Conservation (phyloP, 225 moss, liverwort and hornwort genomes). For the Lunularia cruciata region DNA sequence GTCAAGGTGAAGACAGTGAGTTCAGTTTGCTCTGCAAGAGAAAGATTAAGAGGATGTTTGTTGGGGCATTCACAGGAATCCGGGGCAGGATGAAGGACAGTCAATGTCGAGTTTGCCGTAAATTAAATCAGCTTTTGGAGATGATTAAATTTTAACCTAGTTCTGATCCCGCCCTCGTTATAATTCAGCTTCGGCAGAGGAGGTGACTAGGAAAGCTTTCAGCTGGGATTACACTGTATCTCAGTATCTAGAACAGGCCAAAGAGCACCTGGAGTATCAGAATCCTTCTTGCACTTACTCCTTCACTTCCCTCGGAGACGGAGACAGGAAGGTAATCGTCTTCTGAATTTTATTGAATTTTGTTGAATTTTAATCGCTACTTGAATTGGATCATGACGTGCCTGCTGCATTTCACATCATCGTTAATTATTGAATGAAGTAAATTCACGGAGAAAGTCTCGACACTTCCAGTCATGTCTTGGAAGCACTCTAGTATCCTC, state of each 20-base stretch:
- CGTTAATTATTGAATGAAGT: too few species aligned
- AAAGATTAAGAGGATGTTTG: too few species aligned
- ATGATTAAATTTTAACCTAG: neutral
- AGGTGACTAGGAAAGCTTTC: constrained; percentile 40
- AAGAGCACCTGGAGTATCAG: constrained; percentile 48
- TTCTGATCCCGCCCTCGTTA: neutral
- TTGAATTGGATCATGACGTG: too few species aligned
- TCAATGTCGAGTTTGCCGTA: too few species aligned
- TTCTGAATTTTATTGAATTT: too few species aligned
- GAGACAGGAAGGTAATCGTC: constrained; percentile 59
- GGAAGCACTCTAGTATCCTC: too few species aligned
- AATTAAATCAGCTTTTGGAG: neutral
- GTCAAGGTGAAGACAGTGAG: constrained; percentile 21
- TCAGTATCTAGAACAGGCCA: constrained; percentile 59
- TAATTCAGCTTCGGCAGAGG: constrained; percentile 39
- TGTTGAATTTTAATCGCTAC: too few species aligned
- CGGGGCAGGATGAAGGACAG: too few species aligned
- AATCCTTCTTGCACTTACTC: constrained; percentile 50
- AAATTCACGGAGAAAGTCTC: too few species aligned
- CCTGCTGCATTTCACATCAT: too few species aligned
- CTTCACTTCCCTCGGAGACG: constrained; percentile 41
- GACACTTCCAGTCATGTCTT: too few species aligned
- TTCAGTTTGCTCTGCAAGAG: neutral
- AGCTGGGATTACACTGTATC: constrained; percentile 64
- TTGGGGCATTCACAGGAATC: too few species aligned